A percentile compares a stretch with the other conserved stretches of the same genome.
These are phyloP conservation scores for Arachnopeziza araneosa DNA, from an alignment of 2,329 filamentous ascomycete genomes.

Conservation along the genomic window DNA sequence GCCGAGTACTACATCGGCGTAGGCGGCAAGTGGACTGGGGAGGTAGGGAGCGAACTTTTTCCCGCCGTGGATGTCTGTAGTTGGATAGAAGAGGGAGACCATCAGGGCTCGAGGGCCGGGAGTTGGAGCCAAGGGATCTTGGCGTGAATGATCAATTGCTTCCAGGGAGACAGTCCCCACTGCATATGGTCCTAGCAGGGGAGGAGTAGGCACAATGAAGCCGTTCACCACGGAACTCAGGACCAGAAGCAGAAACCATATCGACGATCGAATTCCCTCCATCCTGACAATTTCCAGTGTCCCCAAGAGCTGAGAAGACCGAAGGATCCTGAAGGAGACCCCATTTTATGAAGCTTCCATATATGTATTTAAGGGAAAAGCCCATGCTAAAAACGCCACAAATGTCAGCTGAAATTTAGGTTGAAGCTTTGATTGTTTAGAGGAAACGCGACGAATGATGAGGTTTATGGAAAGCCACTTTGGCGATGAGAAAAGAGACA, in stretches of 20 bases:
- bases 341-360: background rate
- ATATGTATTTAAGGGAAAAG: background rate
- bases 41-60: slow-evolving; percentile 19
- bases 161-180: slow-evolving; percentile 14
- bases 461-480: no score
- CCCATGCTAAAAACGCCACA: no score
- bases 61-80: slow-evolving; percentile 8
- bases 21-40: slow-evolving; percentile 25
- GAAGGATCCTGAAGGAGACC: background rate
- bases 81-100: slow-evolving; percentile 26
- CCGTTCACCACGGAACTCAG: background rate
- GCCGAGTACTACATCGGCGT: slow-evolving; percentile 14
- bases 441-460: no score
- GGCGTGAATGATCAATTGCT: slow-evolving; percentile 18
- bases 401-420: no score
- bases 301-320: background rate
- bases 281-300: background rate
- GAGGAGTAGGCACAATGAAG: slow-evolving; percentile 9
- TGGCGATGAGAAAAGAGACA: no score
- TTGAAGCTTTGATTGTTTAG: no score
- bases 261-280: background rate
- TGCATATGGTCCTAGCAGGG: slow-evolving; percentile 11
- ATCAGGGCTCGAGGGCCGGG: slow-evolving; percentile 20
- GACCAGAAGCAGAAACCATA: background rate
- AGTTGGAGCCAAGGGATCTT: slow-evolving; percentile 23